phyloP scores from a whole-genome alignment of 129 eudicot genomes.

The Glebionis coronaria region DNA sequence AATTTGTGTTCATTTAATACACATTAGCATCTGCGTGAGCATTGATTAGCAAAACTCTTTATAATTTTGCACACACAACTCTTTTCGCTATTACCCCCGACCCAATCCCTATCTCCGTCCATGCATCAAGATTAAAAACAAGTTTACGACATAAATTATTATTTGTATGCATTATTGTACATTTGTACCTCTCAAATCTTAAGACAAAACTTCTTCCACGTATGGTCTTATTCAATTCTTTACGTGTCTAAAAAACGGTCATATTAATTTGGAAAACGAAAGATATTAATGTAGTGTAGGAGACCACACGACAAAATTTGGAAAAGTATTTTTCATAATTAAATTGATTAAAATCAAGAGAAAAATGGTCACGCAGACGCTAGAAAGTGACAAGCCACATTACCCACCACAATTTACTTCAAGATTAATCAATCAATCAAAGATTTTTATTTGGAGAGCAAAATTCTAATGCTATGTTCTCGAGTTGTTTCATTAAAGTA shows the following conservation, averaged over 20 bases:
- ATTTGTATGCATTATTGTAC: not conserved
- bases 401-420: slow-evolving; percentile 34
- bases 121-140: not conserved
- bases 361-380: slow-evolving; percentile 28
- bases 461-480: no score
- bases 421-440: slow-evolving; percentile 22
- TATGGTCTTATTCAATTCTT: not conserved
- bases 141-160: not conserved
- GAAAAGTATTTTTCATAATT: slow-evolving; percentile 16
- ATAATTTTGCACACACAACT: no score
- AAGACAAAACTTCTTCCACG: not conserved
- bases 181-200: not conserved
- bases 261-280: slow-evolving; percentile 18
- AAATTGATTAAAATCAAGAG: slow-evolving; percentile 19
- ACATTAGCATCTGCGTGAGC: no score
- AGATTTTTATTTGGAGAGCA: not conserved
- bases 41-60: no score
- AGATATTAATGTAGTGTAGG: slow-evolving; percentile 26
- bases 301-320: slow-evolving; percentile 23
- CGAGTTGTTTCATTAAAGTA: no score
- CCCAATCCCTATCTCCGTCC: no score
- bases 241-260: not conserved
- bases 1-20: no score
- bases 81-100: no score
- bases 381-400: slow-evolving; percentile 25